Conservation (phyloP, 257 asterid species). For the Penstemon eatonii region DNA sequence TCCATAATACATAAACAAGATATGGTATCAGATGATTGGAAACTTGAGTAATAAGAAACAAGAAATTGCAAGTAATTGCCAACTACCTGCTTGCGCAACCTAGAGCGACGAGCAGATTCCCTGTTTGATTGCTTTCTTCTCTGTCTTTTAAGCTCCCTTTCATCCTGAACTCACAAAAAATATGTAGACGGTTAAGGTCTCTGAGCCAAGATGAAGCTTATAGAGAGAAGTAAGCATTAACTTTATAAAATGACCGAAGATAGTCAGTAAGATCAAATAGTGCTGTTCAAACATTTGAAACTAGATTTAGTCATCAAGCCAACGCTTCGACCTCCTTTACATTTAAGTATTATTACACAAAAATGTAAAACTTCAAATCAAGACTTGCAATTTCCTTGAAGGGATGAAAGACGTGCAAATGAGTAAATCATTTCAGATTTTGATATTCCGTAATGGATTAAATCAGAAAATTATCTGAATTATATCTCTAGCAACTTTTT, state of each 20-base stretch:
- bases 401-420: neutral
- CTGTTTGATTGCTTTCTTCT: slow-evolving; percentile 95
- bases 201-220: neutral
- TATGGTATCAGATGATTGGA: slow-evolving; percentile 9
- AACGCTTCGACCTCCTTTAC: neutral
- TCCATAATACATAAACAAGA: slow-evolving; percentile 18
- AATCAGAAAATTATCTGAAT: slow-evolving; percentile 6
- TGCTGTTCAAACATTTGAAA: neutral
- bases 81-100: slow-evolving; percentile 88
- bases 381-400: slow-evolving; percentile 17
- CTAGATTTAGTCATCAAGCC: neutral
- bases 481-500: slow-evolving; percentile 1
- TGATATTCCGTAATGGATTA: neutral
- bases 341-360: neutral
- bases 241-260: slow-evolving; percentile 9
- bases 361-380: neutral
- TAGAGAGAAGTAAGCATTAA: slow-evolving; percentile 1
- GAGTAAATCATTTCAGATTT: neutral
- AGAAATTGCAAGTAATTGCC: slow-evolving; percentile 4
- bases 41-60: neutral
- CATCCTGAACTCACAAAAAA: slow-evolving; percentile 60
- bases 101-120: slow-evolving; percentile 96
- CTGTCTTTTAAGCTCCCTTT: slow-evolving; percentile 89
- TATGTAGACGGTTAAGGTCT: slow-evolving; percentile 10
- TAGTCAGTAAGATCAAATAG: neutral